Conservation (phyloP, 176 grass and related monocot genomes). For the Zoysia japonica region DNA sequence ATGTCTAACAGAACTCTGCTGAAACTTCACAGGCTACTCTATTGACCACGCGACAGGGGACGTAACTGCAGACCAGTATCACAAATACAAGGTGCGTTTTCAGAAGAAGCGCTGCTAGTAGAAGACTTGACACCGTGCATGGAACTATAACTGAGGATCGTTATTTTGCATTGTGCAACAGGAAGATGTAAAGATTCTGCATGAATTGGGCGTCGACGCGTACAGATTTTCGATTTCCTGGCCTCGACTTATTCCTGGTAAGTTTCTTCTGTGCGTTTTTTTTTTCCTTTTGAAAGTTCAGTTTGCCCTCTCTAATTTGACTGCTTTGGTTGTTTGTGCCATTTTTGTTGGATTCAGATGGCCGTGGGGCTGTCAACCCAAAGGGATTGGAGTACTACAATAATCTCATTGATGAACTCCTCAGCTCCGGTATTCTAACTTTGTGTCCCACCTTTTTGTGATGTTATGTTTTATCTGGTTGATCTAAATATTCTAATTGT, state of each 20-base stretch:
- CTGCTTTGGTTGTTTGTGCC: not conserved
- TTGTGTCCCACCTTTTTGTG: not conserved
- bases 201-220: slow-evolving; percentile 76
- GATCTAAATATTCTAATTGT: not conserved
- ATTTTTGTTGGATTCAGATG: slow-evolving; percentile 55
- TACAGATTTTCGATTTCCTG: slow-evolving; percentile 92
- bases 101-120: not conserved
- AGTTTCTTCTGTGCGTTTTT: not conserved
- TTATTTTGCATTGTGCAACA: slow-evolving; percentile 15
- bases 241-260: slow-evolving; percentile 87
- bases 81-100: slow-evolving; percentile 78
- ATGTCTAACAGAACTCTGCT: not conserved
- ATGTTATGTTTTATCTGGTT: not conserved
- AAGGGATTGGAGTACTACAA: slow-evolving; percentile 90
- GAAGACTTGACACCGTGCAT: not conserved
- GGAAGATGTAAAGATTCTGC: slow-evolving; percentile 94
- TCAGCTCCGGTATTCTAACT: slow-evolving; percentile 56
- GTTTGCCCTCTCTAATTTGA: not conserved
- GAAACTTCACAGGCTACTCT: slow-evolving; percentile 53
- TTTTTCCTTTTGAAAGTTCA: not conserved
- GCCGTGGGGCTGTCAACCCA: slow-evolving; percentile 77
- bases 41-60: slow-evolving; percentile 54
- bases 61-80: slow-evolving; percentile 86
- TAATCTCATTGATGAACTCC: slow-evolving; percentile 82
- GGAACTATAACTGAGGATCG: not conserved